A percentile compares a stretch with the other conserved stretches of the same genome.
These are phyloP conservation scores for Kodamaea sagamina DNA, from an alignment of 805 yeast genomes.

Conservation along the genomic window DNA sequence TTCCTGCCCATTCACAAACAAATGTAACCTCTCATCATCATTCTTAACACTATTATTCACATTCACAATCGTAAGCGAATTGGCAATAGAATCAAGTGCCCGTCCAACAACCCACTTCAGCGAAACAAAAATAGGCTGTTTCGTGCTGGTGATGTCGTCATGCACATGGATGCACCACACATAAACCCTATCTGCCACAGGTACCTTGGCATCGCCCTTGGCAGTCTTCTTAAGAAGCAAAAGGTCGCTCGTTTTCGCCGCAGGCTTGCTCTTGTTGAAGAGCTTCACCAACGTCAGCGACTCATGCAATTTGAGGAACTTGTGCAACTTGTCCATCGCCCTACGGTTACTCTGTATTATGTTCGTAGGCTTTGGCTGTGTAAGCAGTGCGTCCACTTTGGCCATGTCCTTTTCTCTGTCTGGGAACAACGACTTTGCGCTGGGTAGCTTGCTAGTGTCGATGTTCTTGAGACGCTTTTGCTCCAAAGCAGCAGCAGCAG, in stretches of 20 bases:
- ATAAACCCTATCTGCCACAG: slow-evolving; percentile 48
- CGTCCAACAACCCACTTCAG: slow-evolving; percentile 63
- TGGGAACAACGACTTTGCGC: slow-evolving; percentile 53
- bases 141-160: slow-evolving; percentile 21
- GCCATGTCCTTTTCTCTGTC: slow-evolving; percentile 46
- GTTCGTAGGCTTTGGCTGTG: slow-evolving; percentile 25
- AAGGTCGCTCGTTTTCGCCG: slow-evolving; percentile 6
- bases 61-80: slow-evolving; percentile 48
- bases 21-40: slow-evolving; percentile 43
- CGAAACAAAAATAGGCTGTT: slow-evolving; percentile 47
- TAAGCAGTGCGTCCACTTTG: slow-evolving; percentile 32
- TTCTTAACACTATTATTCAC: slow-evolving; percentile 49
- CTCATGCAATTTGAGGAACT: slow-evolving; percentile 11
- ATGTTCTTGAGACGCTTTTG: slow-evolving; percentile 16
- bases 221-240: slow-evolving; percentile 35
- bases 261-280: not conserved
- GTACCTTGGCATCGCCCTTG: slow-evolving; percentile 52
- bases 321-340: slow-evolving; percentile 10
- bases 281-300: slow-evolving; percentile 9
- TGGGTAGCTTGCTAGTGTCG: slow-evolving; percentile 26
- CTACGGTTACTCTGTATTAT: slow-evolving; percentile 20
- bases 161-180: slow-evolving; percentile 49
- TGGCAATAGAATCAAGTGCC: slow-evolving; percentile 55
- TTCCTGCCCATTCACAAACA: slow-evolving; percentile 42
- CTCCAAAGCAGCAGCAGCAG: slow-evolving; percentile 2